Evolutionary conservation across 2,329 filamentous ascomycete genomes (phyloP).

Genomic region (Aspergillus sp.): DNA sequence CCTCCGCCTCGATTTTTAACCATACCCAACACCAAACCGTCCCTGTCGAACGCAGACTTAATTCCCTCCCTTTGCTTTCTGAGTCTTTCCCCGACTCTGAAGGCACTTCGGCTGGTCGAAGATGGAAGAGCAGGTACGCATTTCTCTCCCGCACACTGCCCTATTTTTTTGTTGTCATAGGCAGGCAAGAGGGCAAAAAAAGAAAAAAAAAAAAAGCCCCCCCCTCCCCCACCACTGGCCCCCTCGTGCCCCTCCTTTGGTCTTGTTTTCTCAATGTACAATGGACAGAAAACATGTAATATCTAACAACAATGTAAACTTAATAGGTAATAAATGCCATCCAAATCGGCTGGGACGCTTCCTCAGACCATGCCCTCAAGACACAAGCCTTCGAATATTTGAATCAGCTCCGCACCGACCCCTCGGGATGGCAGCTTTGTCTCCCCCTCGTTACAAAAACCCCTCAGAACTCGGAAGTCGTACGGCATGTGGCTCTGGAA

Average conservation of each 20-base stretch:
- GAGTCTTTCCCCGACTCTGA: slow-evolving; percentile 18
- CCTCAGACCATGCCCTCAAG: slow-evolving; percentile 70
- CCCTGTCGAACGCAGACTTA: too few relatives aligned
- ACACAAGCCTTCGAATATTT: slow-evolving; percentile 63
- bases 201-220: slow-evolving; percentile 1
- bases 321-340: slow-evolving; percentile 86
- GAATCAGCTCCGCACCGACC: slow-evolving; percentile 72
- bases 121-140: slow-evolving; percentile 42
- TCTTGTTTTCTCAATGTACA: background rate
- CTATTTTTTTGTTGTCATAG: background rate
- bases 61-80: slow-evolving; percentile 2
- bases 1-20: slow-evolving; percentile 15
- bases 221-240: slow-evolving; percentile 9
- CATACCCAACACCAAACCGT: slow-evolving; percentile 3
- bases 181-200: background rate
- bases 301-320: slow-evolving; percentile 3
- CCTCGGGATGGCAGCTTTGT: slow-evolving; percentile 86
- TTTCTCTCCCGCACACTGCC: slow-evolving; percentile 4
- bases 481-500: slow-evolving; percentile 84
- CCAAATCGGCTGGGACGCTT: slow-evolving; percentile 83
- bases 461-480: slow-evolving; percentile 72
- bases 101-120: slow-evolving; percentile 35
- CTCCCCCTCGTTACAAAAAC: slow-evolving; percentile 76
- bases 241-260: slow-evolving; percentile 15
- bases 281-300: background rate